phyloP scores from a whole-genome alignment of 2,329 filamentous ascomycete species.

The Fusarium mexicanum region DNA sequence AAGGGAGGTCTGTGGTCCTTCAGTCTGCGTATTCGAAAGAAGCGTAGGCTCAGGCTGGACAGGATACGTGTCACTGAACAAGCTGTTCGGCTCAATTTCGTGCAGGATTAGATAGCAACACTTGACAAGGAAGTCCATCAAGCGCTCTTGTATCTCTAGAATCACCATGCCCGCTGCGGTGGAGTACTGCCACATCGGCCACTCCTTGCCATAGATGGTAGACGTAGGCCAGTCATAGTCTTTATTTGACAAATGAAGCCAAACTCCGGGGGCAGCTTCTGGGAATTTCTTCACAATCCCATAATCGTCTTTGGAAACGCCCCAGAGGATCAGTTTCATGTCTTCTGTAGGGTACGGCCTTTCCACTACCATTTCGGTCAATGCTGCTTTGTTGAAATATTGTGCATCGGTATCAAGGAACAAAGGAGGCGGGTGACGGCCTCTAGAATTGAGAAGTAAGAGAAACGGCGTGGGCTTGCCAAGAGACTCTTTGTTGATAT shows the following conservation, averaged over 20 bases:
- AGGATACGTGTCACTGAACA: accelerated
- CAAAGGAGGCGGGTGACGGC: not conserved
- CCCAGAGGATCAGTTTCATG: not conserved
- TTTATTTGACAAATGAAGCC: not conserved
- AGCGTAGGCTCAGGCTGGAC: accelerated
- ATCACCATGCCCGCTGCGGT: not conserved
- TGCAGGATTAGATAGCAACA: not conserved
- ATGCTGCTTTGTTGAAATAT: accelerated
- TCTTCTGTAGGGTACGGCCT: not conserved
- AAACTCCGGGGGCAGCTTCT: not conserved
- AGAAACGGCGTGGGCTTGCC: not conserved
- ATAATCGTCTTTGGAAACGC: not conserved
- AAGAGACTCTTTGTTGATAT: not conserved
- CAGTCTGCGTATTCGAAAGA: accelerated
- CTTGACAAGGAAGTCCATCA: not conserved
- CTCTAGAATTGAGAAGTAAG: not conserved
- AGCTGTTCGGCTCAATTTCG: accelerated
- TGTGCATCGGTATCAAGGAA: not conserved
- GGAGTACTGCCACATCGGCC: not conserved
- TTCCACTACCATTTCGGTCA: not conserved
- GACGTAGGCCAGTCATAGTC: not conserved
- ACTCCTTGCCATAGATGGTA: not conserved
- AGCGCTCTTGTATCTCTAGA: not conserved
- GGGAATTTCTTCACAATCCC: not conserved
- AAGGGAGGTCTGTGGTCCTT: accelerated